Base-by-base conservation (phyloP, 129 eudicot species). In the Helianthus tuberosus region DNA sequence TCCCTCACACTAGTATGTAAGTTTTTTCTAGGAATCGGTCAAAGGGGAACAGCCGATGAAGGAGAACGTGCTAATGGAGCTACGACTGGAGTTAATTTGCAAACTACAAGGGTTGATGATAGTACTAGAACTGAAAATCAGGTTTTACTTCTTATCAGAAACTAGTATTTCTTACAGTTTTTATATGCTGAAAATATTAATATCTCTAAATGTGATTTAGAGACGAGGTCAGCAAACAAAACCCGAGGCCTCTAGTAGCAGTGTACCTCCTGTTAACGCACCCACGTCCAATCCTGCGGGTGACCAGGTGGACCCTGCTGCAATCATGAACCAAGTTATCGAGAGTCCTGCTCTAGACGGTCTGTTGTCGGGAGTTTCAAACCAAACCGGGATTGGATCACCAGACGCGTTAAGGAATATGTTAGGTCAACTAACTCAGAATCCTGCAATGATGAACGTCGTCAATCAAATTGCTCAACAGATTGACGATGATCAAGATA, bases 381-480 rank as follows among this genome's bases (percentile, higher is more conserved):
- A 71, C 72, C 99, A 95, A 71, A 80, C 99, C 1, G 99, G 99
- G 58, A 81, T 88, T 2, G 97, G 96, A 20, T 91, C 99, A 3
- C 96, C 97, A 0, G 90, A 89, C 60, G 80, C 77, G 9, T 70
- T 95, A 81, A 89, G 97, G 75, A 91, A 85, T 58, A 91, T 95
- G 97, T 71, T 91, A 74, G 92, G 90, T 14, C 96, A 89, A 74
- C 79, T 95, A 57, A 91, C 99, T 78, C 99, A 89, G 80, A 87
- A 82, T 75, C 99, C 99, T 35, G 95, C 86, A 44, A 82, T 89
- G 95, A 85, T 86, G 86, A 95, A 85, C 65, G 87, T 97, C 0
- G 90, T 95, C 57, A 91, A 85, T 73, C 97, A 95, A 57, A 75
- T 95, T 68, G 97, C 97, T 60, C 95, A 91, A 68, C 99, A 95